Base-by-base conservation (phyloP, 1,284 basidiomycete genomes). In the Apiotrichum laibachii region DNA sequence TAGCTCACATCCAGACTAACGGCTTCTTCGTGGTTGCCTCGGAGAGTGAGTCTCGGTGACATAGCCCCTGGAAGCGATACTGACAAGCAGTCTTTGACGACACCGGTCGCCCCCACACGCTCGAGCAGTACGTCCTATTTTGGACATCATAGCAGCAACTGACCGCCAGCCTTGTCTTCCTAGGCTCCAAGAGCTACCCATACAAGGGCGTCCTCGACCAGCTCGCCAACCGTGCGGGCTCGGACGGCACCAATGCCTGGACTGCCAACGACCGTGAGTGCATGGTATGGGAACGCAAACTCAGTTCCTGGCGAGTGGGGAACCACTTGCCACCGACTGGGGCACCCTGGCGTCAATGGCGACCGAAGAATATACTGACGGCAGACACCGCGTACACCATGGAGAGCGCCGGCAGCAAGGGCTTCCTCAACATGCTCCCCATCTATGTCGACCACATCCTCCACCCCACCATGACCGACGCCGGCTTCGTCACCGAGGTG, bases 151-250 rank as follows among this genome's bases (percentile, higher is more conserved):
- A 31, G 11, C 13, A n/a, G 8, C 12, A 16, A 21, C 21, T 65
- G 21, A 50, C 35, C 5, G 18, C 21, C 50, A 90, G 90, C 75
- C 80, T 96, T 55, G 86, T 97, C 21, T 98, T 98, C 75, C 88
- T 97, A 82, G 93, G 93, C 13, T 95, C 92, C 1, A 88, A 95
- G 73, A 86, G 88, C 69, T 96, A 94, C 73, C 95, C 95, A 0
- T 94, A 92, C 84, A 99, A 99, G 77, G 96, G 95, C 33, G 89
- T 98, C 50, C 86, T 99, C 56, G 96, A 99, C 79, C 88, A 90
- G 63, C 84, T 99, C n/a, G 96, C 96, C 11, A 99, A 97, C 77
- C 85, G 94, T 54, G 92, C 92, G 12, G 98, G 95, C 73, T 93
- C 93, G 13, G 88, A 91, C 61, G 92, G 92, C 34, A 98, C 95